Evolutionary conservation across 495 filamentous ascomycete species (phyloP), one percentile per base, ranked within the genome.

Genomic region (Halenospora varia): DNA sequence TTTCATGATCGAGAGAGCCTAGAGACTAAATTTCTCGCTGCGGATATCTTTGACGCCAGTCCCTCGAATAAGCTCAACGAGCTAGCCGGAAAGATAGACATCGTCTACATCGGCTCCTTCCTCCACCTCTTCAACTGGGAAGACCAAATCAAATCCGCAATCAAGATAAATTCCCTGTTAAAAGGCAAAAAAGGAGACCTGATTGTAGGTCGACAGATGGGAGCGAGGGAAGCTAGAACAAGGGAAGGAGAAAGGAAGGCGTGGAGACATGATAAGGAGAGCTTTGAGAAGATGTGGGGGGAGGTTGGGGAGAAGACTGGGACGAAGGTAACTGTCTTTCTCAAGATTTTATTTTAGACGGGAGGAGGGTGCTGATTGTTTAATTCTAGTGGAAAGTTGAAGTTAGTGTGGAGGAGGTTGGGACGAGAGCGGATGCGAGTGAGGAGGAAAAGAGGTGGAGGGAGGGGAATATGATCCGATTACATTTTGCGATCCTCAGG

Each of bases 61-160:
- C 53, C 69, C 4, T 57, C 68, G 2, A 73, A 69, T 10, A 10
- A 57, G 48, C 18, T 77, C 3, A 66, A 66, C 2, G 45, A 55
- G 0, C 60, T 85, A 22, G 59, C 71, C 8, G 74, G 75, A 9
- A 67, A 73, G 41, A 61, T 87, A 1, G 77, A 86, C 50, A 80
- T 88, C 23, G 62, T 85, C 26, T 76, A 83, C 57, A 72, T 77
- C 0, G 69, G 70, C 1, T 75, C 75, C 0, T 82, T 88, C 59
- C 77, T 88, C 44, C 84, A 88, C 53, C 70, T 87, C 6, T 88
- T 85, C 54, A 60, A 57, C n/a, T 81, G 70, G 61, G 72, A 77
- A 0, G 66, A 77, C 6, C 85, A 88, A 59, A 64, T 81, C 40
- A 61, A 0, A 62, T 79, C 9, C 76, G 73, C 1, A n/a, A n/a